A percentile compares a stretch with the other conserved stretches of the same genome.
phyloP scores from a whole-genome alignment of 2,329 filamentous ascomycete species.

The Blumeriella jaapii region DNA sequence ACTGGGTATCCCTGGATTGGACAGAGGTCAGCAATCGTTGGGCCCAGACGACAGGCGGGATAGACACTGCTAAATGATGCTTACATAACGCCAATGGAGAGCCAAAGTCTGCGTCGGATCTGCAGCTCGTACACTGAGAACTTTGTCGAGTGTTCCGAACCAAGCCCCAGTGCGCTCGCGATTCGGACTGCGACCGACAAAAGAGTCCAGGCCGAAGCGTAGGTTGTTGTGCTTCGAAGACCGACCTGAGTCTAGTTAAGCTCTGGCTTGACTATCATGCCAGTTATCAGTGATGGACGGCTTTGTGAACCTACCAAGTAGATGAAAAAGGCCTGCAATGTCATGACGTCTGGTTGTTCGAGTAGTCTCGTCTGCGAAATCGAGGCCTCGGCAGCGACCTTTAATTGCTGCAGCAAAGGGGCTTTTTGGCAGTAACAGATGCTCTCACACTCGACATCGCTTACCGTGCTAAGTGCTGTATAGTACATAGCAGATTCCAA shows the following conservation, averaged over 20 bases:
- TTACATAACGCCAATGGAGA: slow-evolving; percentile 4
- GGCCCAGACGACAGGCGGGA: too few relatives aligned
- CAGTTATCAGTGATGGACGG: neutral
- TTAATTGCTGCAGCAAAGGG: neutral
- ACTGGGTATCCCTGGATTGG: slow-evolving; percentile 7
- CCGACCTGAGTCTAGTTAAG: slow-evolving; percentile 3
- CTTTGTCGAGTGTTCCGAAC: slow-evolving; percentile 2
- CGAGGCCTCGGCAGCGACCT: neutral
- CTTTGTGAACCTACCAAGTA: slow-evolving; percentile 3
- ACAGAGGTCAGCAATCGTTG: too few relatives aligned
- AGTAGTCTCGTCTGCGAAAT: slow-evolving; percentile 6
- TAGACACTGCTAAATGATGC: too few relatives aligned
- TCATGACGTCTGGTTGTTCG: slow-evolving; percentile 4
- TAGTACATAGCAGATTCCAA: slow-evolving; percentile 6
- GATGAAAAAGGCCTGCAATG: slow-evolving; percentile 9
- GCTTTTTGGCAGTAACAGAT: neutral
- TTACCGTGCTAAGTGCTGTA: slow-evolving; percentile 4
- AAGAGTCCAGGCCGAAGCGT: slow-evolving; percentile 4
- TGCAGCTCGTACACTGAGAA: slow-evolving; percentile 1
- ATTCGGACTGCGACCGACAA: slow-evolving; percentile 5
- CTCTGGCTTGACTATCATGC: too few relatives aligned
- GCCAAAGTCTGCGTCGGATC: slow-evolving; percentile 8
- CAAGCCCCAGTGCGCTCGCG: slow-evolving; percentile 6
- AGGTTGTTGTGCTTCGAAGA: slow-evolving; percentile 1
- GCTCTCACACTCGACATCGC: slow-evolving; percentile 3